These are phyloP conservation scores for Heritiera littoralis DNA, from an alignment of 345 rosid species.

Conservation along the genomic window DNA sequence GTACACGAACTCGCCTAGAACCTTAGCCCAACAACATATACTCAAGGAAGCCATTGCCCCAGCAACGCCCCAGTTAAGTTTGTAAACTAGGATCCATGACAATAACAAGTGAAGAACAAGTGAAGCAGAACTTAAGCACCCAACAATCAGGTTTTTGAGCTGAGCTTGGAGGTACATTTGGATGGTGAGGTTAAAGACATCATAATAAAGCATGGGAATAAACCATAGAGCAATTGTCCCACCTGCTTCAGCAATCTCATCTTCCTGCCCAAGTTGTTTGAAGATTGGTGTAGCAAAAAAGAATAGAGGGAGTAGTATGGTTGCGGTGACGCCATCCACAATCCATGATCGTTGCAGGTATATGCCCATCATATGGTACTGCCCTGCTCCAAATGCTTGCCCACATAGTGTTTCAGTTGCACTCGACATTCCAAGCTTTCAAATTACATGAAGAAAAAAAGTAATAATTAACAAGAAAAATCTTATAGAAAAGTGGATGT, in stretches of 20 bases:
- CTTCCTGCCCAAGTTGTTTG: conserved; percentile 11
- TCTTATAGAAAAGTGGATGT: too few species aligned
- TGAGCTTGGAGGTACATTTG: conserved; percentile 26
- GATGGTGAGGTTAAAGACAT: neutral
- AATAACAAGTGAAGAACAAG: conserved; percentile 2
- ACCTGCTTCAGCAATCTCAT: conserved; percentile 2
- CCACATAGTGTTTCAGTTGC: conserved; percentile 16
- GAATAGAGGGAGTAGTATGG: neutral
- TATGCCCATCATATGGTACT: conserved; percentile 16
- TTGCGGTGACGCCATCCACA: neutral
- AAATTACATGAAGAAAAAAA: neutral
- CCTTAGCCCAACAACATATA: conserved; percentile 16
- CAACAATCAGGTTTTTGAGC: conserved; percentile 14
- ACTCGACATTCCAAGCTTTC: conserved; percentile 16
- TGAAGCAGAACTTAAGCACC: conserved; percentile 1
- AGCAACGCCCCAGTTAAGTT: conserved; percentile 22
- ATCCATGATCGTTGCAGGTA: conserved; percentile 21
- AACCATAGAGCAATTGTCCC: neutral
- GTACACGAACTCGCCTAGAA: conserved; percentile 15
- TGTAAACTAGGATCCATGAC: conserved; percentile 11
- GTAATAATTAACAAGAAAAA: too few species aligned
- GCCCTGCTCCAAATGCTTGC: conserved; percentile 18
- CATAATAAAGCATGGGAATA: neutral
- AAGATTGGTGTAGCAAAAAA: conserved; percentile 17
- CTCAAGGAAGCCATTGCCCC: conserved; percentile 25